Conservation (phyloP, 2,329 filamentous ascomycete species). For the Metarhizium guizhouense region DNA sequence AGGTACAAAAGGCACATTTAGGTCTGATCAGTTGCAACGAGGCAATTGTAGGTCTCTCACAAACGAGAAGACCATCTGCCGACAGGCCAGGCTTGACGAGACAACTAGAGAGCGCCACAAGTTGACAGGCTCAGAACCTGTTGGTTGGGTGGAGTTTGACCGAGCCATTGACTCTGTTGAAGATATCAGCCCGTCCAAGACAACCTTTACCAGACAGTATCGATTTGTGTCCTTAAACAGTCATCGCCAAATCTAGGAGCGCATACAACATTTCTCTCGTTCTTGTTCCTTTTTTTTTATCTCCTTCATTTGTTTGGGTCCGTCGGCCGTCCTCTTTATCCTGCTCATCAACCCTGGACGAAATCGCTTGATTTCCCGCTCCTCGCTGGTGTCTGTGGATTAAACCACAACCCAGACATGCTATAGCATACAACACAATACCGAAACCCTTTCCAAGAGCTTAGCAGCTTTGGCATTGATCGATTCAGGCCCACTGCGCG, state of each 20-base stretch:
- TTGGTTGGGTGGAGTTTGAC: background rate
- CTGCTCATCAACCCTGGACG: background rate
- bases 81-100: background rate
- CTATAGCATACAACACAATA: background rate
- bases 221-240: background rate
- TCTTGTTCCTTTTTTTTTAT: no score
- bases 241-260: background rate
- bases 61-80: no score
- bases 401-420: no score
- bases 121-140: background rate
- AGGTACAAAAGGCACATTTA: no score
- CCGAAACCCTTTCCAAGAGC: background rate
- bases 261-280: no score
- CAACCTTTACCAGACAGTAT: background rate
- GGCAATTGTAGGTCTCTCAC: no score
- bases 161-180: background rate
- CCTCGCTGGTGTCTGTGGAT: background rate
- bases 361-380: background rate
- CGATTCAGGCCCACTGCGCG: background rate
- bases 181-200: no score
- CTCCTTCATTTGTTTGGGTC: no score
- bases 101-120: background rate
- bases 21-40: no score
- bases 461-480: background rate
- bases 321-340: no score